phyloP scores from a whole-genome alignment of 345 rosid species.

The Litchi chinensis region DNA sequence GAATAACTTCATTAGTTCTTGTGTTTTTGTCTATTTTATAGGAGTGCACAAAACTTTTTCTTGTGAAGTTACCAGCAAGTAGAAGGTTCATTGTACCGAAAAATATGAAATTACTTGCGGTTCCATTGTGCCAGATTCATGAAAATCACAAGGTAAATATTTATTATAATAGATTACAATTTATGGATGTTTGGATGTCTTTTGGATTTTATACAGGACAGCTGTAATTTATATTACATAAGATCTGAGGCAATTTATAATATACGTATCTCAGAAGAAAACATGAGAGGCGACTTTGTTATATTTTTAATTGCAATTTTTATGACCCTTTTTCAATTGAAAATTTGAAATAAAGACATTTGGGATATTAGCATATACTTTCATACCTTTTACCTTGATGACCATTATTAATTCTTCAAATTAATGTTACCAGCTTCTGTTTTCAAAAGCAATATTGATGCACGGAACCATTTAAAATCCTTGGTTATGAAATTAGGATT shows the following conservation, averaged over 20 bases:
- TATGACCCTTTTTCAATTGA: background rate
- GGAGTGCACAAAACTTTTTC: constrained; percentile 84
- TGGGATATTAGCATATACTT: background rate
- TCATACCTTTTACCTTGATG: background rate
- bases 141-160: constrained; percentile 68
- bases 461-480: background rate
- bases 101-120: constrained; percentile 80
- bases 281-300: background rate
- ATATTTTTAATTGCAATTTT: background rate
- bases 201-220: background rate
- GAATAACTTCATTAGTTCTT: constrained; percentile 2
- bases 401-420: background rate
- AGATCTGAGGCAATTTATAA: too few species aligned
- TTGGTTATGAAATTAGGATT: background rate
- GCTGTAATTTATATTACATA: background rate
- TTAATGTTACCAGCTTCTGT: background rate
- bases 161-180: background rate
- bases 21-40: constrained; percentile 21
- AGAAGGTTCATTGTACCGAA: constrained; percentile 72
- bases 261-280: background rate
- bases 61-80: constrained; percentile 61
- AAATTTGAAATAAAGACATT: background rate
- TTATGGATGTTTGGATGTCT: background rate
- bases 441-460: background rate
- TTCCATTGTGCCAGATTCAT: constrained; percentile 75